Evolutionary conservation across 1,284 basidiomycete species (phyloP).

Genomic region (Ustilago sp.): DNA sequence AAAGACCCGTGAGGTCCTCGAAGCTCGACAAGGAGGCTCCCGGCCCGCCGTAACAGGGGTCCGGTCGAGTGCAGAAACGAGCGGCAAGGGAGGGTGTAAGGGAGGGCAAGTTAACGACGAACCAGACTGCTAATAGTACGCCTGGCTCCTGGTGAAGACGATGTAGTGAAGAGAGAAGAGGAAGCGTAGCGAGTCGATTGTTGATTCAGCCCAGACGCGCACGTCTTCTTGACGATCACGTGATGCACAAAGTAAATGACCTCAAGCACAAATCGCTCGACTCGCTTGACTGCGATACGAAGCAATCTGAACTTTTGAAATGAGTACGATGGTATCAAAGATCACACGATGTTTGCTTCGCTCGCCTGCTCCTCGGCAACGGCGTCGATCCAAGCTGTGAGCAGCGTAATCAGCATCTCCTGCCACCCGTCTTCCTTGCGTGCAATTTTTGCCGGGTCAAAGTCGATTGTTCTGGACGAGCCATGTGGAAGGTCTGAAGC

Average conservation of each 20-base stretch:
- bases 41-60: too few species aligned
- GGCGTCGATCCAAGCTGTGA: constrained; percentile 77
- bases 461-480: constrained; percentile 65
- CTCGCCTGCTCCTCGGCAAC: constrained; percentile 75
- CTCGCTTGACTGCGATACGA: background rate
- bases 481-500: background rate
- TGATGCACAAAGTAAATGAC: background rate
- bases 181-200: too few species aligned
- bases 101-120: too few species aligned
- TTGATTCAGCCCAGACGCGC: too few species aligned
- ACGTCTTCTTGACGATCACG: too few species aligned
- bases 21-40: too few species aligned
- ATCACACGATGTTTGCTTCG: background rate
- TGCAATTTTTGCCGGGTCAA: constrained; percentile 81
- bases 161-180: too few species aligned
- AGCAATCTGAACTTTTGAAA: background rate
- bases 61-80: too few species aligned
- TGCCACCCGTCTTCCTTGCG: constrained; percentile 82
- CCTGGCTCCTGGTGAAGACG: too few species aligned
- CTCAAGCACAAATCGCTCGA: background rate
- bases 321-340: background rate
- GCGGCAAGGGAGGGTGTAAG: too few species aligned
- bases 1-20: too few species aligned
- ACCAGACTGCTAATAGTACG: too few species aligned
- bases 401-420: constrained; percentile 77